Percentiles rank a stretch among this genome's conserved stretches.
These are phyloP conservation scores for Trametes cingulata DNA, from an alignment of 768 basidiomycete species.

Conservation along the genomic window DNA sequence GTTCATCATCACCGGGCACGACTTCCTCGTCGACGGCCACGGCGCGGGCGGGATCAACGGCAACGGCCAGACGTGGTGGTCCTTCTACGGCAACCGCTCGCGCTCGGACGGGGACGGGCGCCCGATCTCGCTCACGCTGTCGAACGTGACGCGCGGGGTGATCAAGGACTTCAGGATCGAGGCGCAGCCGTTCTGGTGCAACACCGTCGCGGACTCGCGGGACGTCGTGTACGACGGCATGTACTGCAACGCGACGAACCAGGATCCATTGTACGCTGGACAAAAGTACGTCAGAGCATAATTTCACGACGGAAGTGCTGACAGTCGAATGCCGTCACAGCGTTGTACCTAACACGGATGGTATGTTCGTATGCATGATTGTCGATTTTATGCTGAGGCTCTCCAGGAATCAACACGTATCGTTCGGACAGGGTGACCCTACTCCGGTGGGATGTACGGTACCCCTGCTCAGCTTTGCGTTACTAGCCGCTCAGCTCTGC, in stretches of 20 bases:
- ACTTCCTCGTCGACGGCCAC: constrained; percentile 58
- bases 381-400: background rate
- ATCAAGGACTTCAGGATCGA: constrained; percentile 54
- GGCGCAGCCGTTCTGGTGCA: constrained; percentile 63
- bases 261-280: constrained; percentile 49
- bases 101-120: constrained; percentile 57
- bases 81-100: constrained; percentile 45
- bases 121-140: constrained; percentile 56
- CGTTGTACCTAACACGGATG: constrained; percentile 62
- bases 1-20: constrained; percentile 59
- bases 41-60: constrained; percentile 58
- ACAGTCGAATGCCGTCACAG: constrained; percentile 27
- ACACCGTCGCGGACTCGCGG: constrained; percentile 50
- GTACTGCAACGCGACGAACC: constrained; percentile 59
- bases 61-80: constrained; percentile 65
- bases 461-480: background rate
- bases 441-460: constrained; percentile 52
- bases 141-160: constrained; percentile 42
- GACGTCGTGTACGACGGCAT: constrained; percentile 57
- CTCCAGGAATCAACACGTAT: constrained; percentile 54
- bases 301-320: background rate
- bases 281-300: constrained; percentile 41
- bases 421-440: constrained; percentile 49
- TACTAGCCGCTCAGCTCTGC: background rate
- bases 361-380: constrained; percentile 26